Percentiles rank a stretch among this genome's conserved stretches.
phyloP scores from a whole-genome alignment of 768 basidiomycete genomes.

The Mycena alexandri region DNA sequence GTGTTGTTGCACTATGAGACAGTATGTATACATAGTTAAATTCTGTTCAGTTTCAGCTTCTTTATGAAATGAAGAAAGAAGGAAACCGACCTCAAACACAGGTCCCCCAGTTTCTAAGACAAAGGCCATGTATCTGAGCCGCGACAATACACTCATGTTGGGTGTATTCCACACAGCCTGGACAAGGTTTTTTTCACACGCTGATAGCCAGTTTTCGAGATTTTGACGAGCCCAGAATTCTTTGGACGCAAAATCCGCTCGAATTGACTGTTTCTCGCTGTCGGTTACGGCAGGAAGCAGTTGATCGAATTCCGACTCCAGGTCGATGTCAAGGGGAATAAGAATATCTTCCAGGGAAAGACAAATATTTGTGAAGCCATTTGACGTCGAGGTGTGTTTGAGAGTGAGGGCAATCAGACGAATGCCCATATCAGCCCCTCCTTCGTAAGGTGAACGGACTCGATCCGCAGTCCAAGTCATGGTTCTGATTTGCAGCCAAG shows the following conservation, averaged over 20 bases:
- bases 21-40: neutral
- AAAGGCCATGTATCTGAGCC: neutral
- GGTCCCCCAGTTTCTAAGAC: neutral
- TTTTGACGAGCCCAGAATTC: conserved; percentile 6
- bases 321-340: neutral
- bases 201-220: neutral
- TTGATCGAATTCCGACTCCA: neutral
- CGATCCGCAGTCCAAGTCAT: neutral
- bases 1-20: neutral
- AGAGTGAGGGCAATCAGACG: neutral
- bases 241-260: neutral
- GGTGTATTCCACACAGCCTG: neutral
- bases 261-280: neutral
- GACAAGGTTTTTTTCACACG: neutral
- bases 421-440: neutral
- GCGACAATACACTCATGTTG: neutral
- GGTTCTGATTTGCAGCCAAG: conserved; percentile 4
- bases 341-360: neutral
- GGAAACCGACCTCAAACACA: neutral
- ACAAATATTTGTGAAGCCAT: too few relatives aligned
- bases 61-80: neutral
- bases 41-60: neutral
- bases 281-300: neutral
- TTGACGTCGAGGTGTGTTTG: neutral
- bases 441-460: neutral